Evolutionary conservation across 108 stramenopile species (phyloP), one percentile per base, ranked within the genome.

Genomic region (Bacterosira constricta): DNA sequence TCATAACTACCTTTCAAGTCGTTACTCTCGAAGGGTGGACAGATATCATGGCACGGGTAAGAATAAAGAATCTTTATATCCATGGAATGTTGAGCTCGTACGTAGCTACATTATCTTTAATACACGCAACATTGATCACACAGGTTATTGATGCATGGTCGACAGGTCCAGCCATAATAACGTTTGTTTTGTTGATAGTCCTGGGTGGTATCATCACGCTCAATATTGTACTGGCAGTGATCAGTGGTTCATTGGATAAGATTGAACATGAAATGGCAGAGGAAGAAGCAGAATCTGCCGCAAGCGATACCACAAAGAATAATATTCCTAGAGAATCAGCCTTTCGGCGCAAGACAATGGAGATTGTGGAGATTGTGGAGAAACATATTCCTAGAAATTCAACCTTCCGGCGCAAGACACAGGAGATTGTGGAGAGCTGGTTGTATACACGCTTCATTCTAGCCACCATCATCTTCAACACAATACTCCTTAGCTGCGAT

Each of bases 1-100:
- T 89, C 26, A 12, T 90, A 26, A 79, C 83, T 2, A 73, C 83
- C 30, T 88, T 92, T 52, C 89, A 90, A 66, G 65, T 82, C 39
- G 69, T 90, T 44, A 90, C 89, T 53, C 66, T 89, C 64, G 89
- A 92, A 83, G 91, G 89, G 3, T 90, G 89, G 88, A 59, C 75
- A 7, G 64, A 81, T 31, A 71, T 90, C 35, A 79, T 88, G 81
- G 83, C 88, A 42, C 71, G 80, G 47, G 38, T 78, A 25, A n/a
- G n/a, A n/a, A n/a, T n/a, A n/a, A n/a, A n/a, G n/a, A n/a, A n/a
- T n/a, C n/a, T n/a, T n/a, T n/a, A n/a, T n/a, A n/a, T n/a, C n/a
- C n/a, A n/a, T n/a, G n/a, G n/a, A n/a, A n/a, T n/a, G n/a, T n/a
- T n/a, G n/a, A n/a, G n/a, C n/a, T n/a, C n/a, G n/a, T n/a, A n/a